These are phyloP conservation scores for Adansonia grandidieri DNA, from an alignment of 441 rosid species.

Conservation along the genomic window DNA sequence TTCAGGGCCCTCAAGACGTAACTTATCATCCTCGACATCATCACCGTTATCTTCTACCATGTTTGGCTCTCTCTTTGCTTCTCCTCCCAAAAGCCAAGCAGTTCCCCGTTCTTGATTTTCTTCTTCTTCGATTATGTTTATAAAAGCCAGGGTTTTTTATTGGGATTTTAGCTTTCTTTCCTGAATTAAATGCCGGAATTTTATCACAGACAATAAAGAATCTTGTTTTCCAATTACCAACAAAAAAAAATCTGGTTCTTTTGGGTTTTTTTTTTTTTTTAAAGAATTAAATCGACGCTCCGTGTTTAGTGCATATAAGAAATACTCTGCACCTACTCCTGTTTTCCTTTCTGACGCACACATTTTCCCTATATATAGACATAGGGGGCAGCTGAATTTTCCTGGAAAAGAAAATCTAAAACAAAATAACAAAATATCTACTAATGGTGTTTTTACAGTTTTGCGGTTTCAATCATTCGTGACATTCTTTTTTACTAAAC, in stretches of 20 bases:
- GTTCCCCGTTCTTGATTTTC: conserved; percentile 38
- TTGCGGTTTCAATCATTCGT: too few species aligned
- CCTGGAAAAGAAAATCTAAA: too few species aligned
- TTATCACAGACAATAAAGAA: not conserved
- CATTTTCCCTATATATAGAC: not conserved
- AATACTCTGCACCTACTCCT: not conserved
- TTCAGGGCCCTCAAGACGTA: conserved; percentile 57
- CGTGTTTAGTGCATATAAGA: not conserved
- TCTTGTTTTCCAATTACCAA: not conserved
- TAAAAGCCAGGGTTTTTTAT: conserved; percentile 37
- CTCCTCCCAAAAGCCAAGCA: conserved; percentile 35
- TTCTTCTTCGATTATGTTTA: conserved; percentile 27
- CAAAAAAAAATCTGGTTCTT: not conserved
- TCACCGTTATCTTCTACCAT: conserved; percentile 31
- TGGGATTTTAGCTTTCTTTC: not conserved
- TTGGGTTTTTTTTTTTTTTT: not conserved
- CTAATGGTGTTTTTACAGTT: not conserved
- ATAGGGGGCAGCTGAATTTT: too few species aligned
- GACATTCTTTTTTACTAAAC: too few species aligned
- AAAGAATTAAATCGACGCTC: not conserved
- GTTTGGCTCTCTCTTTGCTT: conserved; percentile 17
- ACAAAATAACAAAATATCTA: too few species aligned
- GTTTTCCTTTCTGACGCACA: not conserved
- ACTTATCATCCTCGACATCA: conserved; percentile 31
- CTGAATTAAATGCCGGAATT: not conserved